phyloP scores from a whole-genome alignment of 495 filamentous ascomycete genomes.

The Aspergillus baeticus region DNA sequence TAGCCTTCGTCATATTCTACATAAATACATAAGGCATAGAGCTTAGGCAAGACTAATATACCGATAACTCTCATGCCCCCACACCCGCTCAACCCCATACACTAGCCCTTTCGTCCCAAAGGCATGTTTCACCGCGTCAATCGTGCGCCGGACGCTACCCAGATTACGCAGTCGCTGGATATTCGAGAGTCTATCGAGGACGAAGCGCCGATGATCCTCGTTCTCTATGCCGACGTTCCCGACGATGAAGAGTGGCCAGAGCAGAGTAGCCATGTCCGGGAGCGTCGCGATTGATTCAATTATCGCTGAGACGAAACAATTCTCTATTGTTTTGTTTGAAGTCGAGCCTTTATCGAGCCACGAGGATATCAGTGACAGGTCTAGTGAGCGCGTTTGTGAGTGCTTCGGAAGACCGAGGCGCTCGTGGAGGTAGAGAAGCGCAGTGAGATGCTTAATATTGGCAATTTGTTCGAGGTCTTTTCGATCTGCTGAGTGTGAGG shows the following conservation, averaged over 20 bases:
- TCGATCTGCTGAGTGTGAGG: slow-evolving; percentile 5
- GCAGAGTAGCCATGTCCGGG: slow-evolving; percentile 10
- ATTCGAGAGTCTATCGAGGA: slow-evolving; percentile 13
- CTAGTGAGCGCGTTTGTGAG: not conserved
- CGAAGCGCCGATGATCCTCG: slow-evolving; percentile 20
- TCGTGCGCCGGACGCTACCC: slow-evolving; percentile 17
- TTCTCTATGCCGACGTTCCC: slow-evolving; percentile 15
- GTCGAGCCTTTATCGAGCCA: too few species aligned
- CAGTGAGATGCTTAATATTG: slow-evolving; percentile 16
- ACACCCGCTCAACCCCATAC: not conserved
- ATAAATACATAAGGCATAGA: too few species aligned
- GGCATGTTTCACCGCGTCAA: slow-evolving; percentile 15
- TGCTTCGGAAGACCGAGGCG: not conserved
- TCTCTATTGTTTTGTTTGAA: too few species aligned
- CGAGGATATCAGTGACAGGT: too few species aligned
- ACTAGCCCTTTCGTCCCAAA: slow-evolving; percentile 5
- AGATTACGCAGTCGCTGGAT: slow-evolving; percentile 18
- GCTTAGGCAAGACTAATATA: slow-evolving; percentile 1
- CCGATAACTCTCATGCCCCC: not conserved
- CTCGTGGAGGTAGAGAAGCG: slow-evolving; percentile 18
- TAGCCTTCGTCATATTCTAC: too few species aligned
- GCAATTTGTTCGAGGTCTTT: slow-evolving; percentile 15
- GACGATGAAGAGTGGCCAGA: slow-evolving; percentile 22
- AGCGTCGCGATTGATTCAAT: slow-evolving; percentile 12
- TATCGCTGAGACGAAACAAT: slow-evolving; percentile 11